phyloP scores from a whole-genome alignment of 108 stramenopile species.

The Cyclotella sp. region DNA sequence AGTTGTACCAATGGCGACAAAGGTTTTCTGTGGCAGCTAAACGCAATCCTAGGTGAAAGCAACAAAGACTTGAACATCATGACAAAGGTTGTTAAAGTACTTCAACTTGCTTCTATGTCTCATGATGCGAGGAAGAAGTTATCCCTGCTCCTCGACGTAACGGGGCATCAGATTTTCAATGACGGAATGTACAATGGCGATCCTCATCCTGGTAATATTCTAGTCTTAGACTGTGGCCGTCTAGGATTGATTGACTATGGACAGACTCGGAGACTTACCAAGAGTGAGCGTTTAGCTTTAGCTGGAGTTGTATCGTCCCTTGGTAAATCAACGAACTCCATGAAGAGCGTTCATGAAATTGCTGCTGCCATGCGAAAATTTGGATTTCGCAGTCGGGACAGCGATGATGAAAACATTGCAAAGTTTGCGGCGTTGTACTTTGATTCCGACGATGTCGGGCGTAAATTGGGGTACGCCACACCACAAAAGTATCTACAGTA shows the following conservation, averaged over 20 bases:
- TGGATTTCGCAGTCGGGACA: conserved; percentile 62
- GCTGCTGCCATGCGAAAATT: conserved; percentile 64
- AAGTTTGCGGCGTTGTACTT: conserved; percentile 70
- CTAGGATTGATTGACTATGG: conserved; percentile 83
- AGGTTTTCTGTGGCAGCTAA: conserved; percentile 34
- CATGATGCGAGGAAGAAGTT: conserved; percentile 47
- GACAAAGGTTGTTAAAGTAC: conserved; percentile 22
- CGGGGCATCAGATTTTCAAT: conserved; percentile 75
- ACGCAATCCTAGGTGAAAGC: conserved; percentile 27
- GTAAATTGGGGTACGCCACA: conserved; percentile 59
- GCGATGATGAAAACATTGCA: conserved; percentile 55
- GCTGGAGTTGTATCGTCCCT: conserved; percentile 61
- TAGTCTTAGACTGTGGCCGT: conserved; percentile 56
- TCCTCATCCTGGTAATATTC: conserved; percentile 68
- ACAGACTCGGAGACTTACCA: conserved; percentile 57
- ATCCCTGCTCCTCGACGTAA: conserved; percentile 66
- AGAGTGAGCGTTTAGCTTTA: conserved; percentile 59
- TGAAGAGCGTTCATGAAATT: conserved; percentile 26
- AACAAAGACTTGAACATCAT: conserved; percentile 4
- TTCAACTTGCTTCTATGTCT: conserved; percentile 44
- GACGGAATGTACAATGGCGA: conserved; percentile 75
- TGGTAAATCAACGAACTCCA: conserved; percentile 33
- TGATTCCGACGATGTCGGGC: conserved; percentile 63
- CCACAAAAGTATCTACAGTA: conserved; percentile 69
- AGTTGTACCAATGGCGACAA: conserved; percentile 19